Conservation (phyloP, 805 yeast genomes). For the Hanseniaspora guilliermondii region DNA sequence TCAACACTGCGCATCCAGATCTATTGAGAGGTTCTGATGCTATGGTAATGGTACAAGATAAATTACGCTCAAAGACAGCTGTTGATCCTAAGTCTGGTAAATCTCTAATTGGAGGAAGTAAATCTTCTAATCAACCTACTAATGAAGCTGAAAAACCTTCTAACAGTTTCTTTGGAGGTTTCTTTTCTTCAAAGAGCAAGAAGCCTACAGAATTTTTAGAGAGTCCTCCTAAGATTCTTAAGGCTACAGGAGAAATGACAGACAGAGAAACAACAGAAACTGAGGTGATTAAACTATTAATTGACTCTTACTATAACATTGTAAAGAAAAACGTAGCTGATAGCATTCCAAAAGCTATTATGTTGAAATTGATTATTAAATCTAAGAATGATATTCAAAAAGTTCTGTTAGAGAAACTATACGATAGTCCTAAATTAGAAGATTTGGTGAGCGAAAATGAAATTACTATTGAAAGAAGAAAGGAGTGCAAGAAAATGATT, state of each 20-base stretch:
- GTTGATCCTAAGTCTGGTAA: constrained; percentile 87
- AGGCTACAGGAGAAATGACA: constrained; percentile 81
- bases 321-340: constrained; percentile 91
- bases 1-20: constrained; percentile 96
- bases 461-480: constrained; percentile 81
- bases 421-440: constrained; percentile 59
- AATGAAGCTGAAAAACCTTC: constrained; percentile 32
- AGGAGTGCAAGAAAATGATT: constrained; percentile 91
- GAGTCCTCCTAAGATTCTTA: constrained; percentile 89
- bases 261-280: constrained; percentile 96
- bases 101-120: constrained; percentile 35
- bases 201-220: constrained; percentile 91
- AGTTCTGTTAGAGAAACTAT: constrained; percentile 74
- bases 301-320: constrained; percentile 79
- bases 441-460: constrained; percentile 86
- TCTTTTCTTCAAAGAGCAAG: constrained; percentile 82
- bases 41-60: constrained; percentile 81
- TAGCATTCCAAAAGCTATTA: constrained; percentile 86
- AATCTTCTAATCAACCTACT: constrained; percentile 24
- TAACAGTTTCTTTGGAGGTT: constrained; percentile 89
- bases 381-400: constrained; percentile 84
- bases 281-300: constrained; percentile 86
- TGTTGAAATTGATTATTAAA: constrained; percentile 76
- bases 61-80: constrained; percentile 54
- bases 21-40: constrained; percentile 90